Evolutionary conservation across 108 stramenopile species (phyloP), one percentile per base, ranked within the genome.

Genomic region (Bacterosira constricta): DNA sequence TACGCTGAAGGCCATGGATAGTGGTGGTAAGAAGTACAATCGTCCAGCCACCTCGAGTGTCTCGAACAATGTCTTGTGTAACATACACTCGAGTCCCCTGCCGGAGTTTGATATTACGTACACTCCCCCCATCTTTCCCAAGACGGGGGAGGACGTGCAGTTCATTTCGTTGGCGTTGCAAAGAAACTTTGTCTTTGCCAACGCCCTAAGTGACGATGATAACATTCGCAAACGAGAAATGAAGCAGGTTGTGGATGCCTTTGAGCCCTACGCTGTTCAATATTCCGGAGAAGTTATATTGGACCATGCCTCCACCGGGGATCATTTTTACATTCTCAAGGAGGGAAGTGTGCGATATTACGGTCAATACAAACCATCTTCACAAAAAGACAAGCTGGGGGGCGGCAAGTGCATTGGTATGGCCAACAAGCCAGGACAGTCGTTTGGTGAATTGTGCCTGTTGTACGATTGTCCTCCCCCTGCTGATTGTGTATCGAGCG

Each of bases 401-500:
- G 75, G 87, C 58, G 90, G 81, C 8, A 80, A 78, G 15, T 67
- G 78, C 32, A 80, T 39, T 61, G 85, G 88, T 9, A 87, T 91
- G 51, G 73, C 73, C 30, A 85, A 83, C 58, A 70, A 67, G 42
- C 59, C 55, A 4, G 94, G 93, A 4, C 85, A 74, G 37, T 81
- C 80, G 39, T 97, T 98, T 80, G 98, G 98, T 32, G 98, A 98
- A 64, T 79, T 98, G 25, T 90, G 94, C 35, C 75, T 97, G 20
- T 59, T 97, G 81, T 98, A 98, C 78, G 95, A 98, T 83, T 88
- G 83, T 49, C 95, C 96, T 4, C 88, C 96, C n/a, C 93, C 96
- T 27, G 97, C 96, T 13, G 92, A 93, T 44, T 89, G 88, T 68
- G 77, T 86, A 23, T 80, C 85, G 11, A 65, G 86, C 83, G 62